Conservation (phyloP, 1,284 basidiomycete species). For the Pseudozyma hubeiensis region DNA sequence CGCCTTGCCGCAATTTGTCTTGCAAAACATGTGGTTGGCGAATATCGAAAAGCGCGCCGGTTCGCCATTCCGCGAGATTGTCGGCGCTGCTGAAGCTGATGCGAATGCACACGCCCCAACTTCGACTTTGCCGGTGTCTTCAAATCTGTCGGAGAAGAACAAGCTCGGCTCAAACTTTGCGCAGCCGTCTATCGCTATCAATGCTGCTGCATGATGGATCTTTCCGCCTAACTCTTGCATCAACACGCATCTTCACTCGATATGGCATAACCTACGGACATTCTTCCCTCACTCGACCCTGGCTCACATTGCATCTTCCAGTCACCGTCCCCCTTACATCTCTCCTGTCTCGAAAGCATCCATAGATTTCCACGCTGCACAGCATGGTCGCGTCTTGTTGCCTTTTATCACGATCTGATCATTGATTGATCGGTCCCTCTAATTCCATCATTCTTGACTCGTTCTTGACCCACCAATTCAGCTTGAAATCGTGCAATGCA, state of each 20-base stretch:
- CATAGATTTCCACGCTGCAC: background rate
- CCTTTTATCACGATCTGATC: background rate
- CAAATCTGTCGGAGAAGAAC: conserved; percentile 24
- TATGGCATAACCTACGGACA: background rate
- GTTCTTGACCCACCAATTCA: no score
- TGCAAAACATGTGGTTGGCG: conserved; percentile 54
- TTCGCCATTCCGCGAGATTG: conserved; percentile 40
- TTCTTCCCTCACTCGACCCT: no score
- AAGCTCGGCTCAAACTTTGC: conserved; percentile 4
- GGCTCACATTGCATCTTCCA: no score
- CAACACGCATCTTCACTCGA: background rate
- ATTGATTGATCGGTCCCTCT: background rate
- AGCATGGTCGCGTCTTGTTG: background rate
- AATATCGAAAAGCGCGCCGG: conserved; percentile 60
- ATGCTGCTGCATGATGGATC: conserved; percentile 30
- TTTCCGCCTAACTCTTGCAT: background rate
- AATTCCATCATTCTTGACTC: background rate
- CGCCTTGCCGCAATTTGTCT: conserved; percentile 53
- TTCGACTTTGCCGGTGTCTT: background rate
- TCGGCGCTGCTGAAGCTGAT: background rate
- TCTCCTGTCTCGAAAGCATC: background rate
- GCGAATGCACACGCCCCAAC: background rate
- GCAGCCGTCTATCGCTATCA: conserved; percentile 24
- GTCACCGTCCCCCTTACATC: no score
- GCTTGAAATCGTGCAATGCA: no score